Evolutionary conservation across 805 yeast species (phyloP).

Genomic region (Ogataea methanolica): DNA sequence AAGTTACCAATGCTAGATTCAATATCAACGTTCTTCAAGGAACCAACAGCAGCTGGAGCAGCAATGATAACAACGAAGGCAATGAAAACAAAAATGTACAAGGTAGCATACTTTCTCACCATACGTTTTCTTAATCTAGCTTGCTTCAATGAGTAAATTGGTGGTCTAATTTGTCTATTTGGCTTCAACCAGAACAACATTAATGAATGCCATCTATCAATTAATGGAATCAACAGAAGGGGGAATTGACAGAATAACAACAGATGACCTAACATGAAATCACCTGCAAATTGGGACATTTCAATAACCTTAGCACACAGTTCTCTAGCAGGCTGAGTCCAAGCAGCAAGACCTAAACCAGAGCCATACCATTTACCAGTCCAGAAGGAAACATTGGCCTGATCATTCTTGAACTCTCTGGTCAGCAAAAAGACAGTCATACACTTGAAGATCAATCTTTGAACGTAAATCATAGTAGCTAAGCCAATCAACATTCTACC

Average conservation of each 20-base stretch:
- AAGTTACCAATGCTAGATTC: constrained; percentile 29
- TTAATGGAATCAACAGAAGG: constrained; percentile 71
- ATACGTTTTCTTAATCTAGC: constrained; percentile 94
- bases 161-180: constrained; percentile 94
- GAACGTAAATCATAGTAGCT: constrained; percentile 77
- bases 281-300: constrained; percentile 94
- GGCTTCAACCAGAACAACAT: constrained; percentile 99
- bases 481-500: constrained; percentile 84
- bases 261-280: constrained; percentile 88
- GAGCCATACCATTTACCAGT: constrained; percentile 98
- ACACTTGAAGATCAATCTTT: constrained; percentile 81
- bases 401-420: constrained; percentile 95
- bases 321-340: constrained; percentile 96
- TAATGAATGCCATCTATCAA: constrained; percentile 97
- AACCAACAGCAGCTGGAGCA: constrained; percentile 86
- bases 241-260: constrained; percentile 89
- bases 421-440: constrained; percentile 76
- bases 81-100: constrained; percentile 68
- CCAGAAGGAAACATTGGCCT: constrained; percentile 98
- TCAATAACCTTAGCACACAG: constrained; percentile 91
- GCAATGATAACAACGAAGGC: constrained; percentile 73
- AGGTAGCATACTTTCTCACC: constrained; percentile 86
- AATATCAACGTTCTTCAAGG: constrained; percentile 37
- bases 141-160: constrained; percentile 94
- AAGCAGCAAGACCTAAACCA: constrained; percentile 89